These are phyloP conservation scores for Alternaria burnsii DNA, from an alignment of 2,329 filamentous ascomycete genomes.

Conservation along the genomic window DNA sequence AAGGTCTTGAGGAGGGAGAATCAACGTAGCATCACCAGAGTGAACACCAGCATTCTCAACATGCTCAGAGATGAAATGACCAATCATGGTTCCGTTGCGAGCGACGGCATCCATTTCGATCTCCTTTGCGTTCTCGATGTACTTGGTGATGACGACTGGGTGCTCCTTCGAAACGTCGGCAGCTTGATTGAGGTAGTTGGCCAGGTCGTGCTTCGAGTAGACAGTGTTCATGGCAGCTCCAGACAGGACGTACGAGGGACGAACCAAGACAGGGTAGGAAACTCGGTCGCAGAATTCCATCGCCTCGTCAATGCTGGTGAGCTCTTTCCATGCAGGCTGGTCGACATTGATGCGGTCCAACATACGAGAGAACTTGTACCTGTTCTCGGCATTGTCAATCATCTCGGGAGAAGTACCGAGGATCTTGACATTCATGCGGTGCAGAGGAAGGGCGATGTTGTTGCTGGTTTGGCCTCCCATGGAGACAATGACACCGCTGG, in stretches of 20 bases:
- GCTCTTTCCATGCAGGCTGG: constrained; percentile 97
- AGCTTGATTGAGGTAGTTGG: constrained; percentile 87
- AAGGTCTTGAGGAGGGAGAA: constrained; percentile 92
- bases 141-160: constrained; percentile 98
- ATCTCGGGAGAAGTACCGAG: constrained; percentile 97
- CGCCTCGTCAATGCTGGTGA: constrained; percentile 93
- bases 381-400: constrained; percentile 97
- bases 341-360: constrained; percentile 93
- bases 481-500: constrained; percentile 86
- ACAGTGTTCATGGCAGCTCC: constrained; percentile 99
- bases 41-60: constrained; percentile 99
- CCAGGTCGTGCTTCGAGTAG: constrained; percentile 92
- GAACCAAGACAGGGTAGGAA: constrained; percentile 90
- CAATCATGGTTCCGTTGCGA: constrained; percentile 85
- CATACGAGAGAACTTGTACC: constrained; percentile 99
- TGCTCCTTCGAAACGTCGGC: constrained; percentile 93
- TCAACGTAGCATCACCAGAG: constrained; percentile 95
- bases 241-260: constrained; percentile 95
- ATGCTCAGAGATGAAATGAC: constrained; percentile 98
- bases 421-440: constrained; percentile 89
- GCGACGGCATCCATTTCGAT: constrained; percentile 99
- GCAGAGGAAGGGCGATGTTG: constrained; percentile 92
- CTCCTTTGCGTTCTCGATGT: constrained; percentile 99
- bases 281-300: constrained; percentile 87
- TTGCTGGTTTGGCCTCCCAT: constrained; percentile 99